Base-by-base conservation (phyloP, 1,284 basidiomycete species). In the Cystobasidium pallidum region DNA sequence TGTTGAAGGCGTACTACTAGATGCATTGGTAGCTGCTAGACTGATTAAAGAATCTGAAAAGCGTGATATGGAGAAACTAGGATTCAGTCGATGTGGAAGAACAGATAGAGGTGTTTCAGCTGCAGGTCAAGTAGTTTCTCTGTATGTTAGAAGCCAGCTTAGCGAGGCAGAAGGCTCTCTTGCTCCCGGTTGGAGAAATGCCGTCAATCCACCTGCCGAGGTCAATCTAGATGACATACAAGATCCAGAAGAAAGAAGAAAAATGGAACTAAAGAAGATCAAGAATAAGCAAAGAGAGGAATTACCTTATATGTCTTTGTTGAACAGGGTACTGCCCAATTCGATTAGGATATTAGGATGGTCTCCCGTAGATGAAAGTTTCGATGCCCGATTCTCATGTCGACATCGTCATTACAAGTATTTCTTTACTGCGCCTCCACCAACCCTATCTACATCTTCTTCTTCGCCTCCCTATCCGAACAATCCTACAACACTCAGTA, bases 51-150 rank as follows among this genome's bases (percentile, higher is more conserved):
- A 84, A 0, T 86, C 84, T 0, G 85, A 57, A 1, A 57, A 55
- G n/a, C 36, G 82, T 8, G 92, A 92, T 4, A 84, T 91, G 74
- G 91, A 94, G 19, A 91, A 89, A 0, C 94, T 92, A 78, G 91
- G 87, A 28, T 99, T 92, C 87, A 89, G 90, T 78, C 85, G 88
- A 73, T 98, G 95, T 81, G 95, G 95, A 13, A 83, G 96, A 76
- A 99, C 95, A 28, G 95, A 99, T 83, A 85, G 89, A 43, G 95
- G 96, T 0, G 95, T 99, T 61, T 94, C 91, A 79, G 92, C 91
- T 49, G 91, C 91, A 6, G 94, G 93, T 1, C 95, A 99, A 81
- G 94, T 99, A 41, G 85, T 98, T 49, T 92, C 91, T 65, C 84
- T 99, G 0, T 95, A 91, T 90, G 86, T 95, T 19, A 83, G 92